Evolutionary conservation across 2,329 filamentous ascomycete genomes (phyloP), one percentile per base, ranked within the genome.

Genomic region (Claviceps cyperi): DNA sequence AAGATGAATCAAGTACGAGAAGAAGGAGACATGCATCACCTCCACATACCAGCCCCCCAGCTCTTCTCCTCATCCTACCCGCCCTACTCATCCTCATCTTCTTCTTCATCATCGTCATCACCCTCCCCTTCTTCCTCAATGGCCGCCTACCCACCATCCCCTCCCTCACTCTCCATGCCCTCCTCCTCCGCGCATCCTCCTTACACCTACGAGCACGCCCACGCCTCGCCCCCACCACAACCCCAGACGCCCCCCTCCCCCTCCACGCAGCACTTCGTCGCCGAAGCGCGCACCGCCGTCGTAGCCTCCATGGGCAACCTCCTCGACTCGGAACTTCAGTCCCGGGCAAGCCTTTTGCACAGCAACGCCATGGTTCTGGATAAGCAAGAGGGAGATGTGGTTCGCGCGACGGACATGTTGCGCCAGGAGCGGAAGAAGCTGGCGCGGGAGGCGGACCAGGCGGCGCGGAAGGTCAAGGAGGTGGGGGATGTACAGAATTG

Each of bases 401-500:
- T 66, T 48, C 75, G 73, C 52, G 79, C 80, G 53, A 80, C 81
- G 5, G 75, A 71, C 1, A 74, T 64, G 2, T 65, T 89, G 62
- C 69, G 75, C 46, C 74, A 74, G 56, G 82, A 88, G 62, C 81
- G 76, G 47, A 78, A 81, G 53, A 76, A 78, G 64, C 74, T 86
- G 60, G 75, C 78, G 56, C 75, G 75, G 56, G 71, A 86, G 57
- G 80, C 80, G 5, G 76, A 77, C 56, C 74, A 73, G 51, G 81
- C 81, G 37, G 76, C 77, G 44, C 74, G 75, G 55, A 75, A 74
- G 59, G 69, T 91, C 52, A 90, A 89, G 68, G 85, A 89, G 71
- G 71, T 89, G 53, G 85, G 86, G 22, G 82, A 89, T 62, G 77
- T 91, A 61, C 85, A 91, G 72, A 90, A 90, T 64, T 92, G 86